These are phyloP conservation scores for Salix koriyanagi DNA, from an alignment of 345 rosid species.

Conservation along the genomic window DNA sequence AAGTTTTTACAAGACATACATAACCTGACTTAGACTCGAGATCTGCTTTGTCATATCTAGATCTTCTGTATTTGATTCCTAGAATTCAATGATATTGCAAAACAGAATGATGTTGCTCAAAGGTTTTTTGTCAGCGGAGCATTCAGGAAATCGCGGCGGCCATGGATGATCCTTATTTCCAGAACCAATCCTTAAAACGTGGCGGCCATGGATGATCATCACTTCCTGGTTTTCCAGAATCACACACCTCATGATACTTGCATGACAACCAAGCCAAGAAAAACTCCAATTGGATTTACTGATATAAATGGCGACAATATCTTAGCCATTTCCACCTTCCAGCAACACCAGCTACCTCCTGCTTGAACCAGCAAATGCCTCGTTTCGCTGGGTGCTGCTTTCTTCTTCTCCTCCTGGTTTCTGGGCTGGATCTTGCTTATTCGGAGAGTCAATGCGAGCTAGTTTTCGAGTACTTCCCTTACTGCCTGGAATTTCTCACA, in stretches of 20 bases:
- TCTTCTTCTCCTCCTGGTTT: not conserved
- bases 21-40: too few species aligned
- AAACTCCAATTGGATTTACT: not conserved
- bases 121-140: too few species aligned
- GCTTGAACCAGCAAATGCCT: not conserved
- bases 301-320: not conserved
- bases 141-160: too few species aligned
- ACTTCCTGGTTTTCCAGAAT: too few species aligned
- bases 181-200: too few species aligned
- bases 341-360: not conserved
- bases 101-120: too few species aligned
- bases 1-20: too few species aligned
- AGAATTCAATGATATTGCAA: not conserved
- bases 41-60: too few species aligned
- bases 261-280: not conserved
- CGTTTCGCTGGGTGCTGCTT: not conserved
- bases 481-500: constrained; percentile 1
- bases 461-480: not conserved
- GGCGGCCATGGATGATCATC: too few species aligned
- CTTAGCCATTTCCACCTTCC: not conserved
- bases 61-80: not conserved
- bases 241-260: not conserved
- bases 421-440: not conserved
- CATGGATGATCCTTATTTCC: too few species aligned
- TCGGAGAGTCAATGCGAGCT: not conserved